These are phyloP conservation scores for Exophiala aquamarina DNA, from an alignment of 2,329 filamentous ascomycete species.

Conservation along the genomic window DNA sequence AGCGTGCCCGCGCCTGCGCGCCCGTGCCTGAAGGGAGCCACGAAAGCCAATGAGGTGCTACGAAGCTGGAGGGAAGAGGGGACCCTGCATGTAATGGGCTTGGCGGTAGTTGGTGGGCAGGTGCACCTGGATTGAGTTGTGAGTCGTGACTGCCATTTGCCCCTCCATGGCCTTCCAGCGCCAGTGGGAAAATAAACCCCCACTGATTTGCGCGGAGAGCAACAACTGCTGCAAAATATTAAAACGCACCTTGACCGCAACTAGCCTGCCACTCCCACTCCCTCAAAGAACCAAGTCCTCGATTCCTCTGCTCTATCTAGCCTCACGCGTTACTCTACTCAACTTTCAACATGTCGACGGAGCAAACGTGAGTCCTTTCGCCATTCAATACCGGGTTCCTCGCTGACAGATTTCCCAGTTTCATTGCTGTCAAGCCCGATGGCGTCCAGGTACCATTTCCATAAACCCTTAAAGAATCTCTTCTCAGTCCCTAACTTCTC, in stretches of 20 bases:
- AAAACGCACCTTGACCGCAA: slow-evolving; percentile 28
- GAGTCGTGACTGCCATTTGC: no score
- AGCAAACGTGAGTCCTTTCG: slow-evolving; percentile 74
- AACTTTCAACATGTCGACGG: slow-evolving; percentile 66
- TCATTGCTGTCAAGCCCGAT: slow-evolving; percentile 99
- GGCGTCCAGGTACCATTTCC: slow-evolving; percentile 79
- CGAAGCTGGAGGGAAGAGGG: neutral
- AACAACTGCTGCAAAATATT: slow-evolving; percentile 18
- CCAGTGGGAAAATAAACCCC: no score
- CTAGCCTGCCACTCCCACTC: slow-evolving; percentile 20
- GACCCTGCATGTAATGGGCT: no score
- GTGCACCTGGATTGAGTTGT: no score
- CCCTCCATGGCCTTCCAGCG: no score
- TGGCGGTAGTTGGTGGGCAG: no score
- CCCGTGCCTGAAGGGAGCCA: no score
- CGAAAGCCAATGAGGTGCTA: neutral
- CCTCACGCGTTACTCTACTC: slow-evolving; percentile 9
- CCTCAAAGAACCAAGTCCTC: slow-evolving; percentile 26
- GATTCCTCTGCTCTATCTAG: no score
- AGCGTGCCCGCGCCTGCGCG: no score
- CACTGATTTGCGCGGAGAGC: no score
- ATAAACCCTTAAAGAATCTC: neutral
- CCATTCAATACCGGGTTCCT: slow-evolving; percentile 29
- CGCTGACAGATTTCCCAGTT: slow-evolving; percentile 59
- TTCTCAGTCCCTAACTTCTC: neutral